Conservation (phyloP, 352 stramenopile genomes). For the Phytophthora pini region DNA sequence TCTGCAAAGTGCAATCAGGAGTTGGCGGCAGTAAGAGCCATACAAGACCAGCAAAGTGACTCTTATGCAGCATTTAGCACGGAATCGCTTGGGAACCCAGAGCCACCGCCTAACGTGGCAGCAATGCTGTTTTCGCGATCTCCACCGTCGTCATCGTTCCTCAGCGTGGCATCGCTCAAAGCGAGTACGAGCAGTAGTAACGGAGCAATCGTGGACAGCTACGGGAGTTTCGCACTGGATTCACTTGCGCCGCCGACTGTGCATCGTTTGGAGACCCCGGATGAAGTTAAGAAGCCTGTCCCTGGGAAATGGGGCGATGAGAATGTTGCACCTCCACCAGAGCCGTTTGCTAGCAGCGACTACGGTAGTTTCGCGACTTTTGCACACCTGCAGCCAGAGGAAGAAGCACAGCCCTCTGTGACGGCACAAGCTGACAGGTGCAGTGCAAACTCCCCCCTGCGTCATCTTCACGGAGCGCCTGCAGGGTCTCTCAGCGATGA, state of each 20-base stretch:
- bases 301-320: not conserved
- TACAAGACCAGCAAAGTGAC: conserved; percentile 58
- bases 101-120: conserved; percentile 17
- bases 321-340: not conserved
- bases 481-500: conserved; percentile 15
- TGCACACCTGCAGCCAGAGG: conserved; percentile 17
- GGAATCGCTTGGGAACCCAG: conserved; percentile 49
- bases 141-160: conserved; percentile 25
- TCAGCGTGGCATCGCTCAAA: conserved; percentile 5
- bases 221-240: conserved; percentile 54
- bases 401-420: conserved; percentile 12
- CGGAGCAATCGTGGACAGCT: conserved; percentile 38
- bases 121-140: conserved; percentile 61
- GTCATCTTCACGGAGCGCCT: not conserved
- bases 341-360: conserved; percentile 27
- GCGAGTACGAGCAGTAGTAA: not conserved
- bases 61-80: conserved; percentile 76
- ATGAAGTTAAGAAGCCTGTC: conserved; percentile 4
- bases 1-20: conserved; percentile 66
- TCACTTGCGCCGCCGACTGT: conserved; percentile 37
- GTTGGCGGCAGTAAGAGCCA: conserved; percentile 43
- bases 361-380: conserved; percentile 60
- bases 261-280: conserved; percentile 16
- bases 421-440: not conserved
- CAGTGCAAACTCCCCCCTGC: not conserved